These are phyloP conservation scores for Apiotrichum porosum DNA, from an alignment of 1,284 basidiomycete genomes.

Conservation along the genomic window DNA sequence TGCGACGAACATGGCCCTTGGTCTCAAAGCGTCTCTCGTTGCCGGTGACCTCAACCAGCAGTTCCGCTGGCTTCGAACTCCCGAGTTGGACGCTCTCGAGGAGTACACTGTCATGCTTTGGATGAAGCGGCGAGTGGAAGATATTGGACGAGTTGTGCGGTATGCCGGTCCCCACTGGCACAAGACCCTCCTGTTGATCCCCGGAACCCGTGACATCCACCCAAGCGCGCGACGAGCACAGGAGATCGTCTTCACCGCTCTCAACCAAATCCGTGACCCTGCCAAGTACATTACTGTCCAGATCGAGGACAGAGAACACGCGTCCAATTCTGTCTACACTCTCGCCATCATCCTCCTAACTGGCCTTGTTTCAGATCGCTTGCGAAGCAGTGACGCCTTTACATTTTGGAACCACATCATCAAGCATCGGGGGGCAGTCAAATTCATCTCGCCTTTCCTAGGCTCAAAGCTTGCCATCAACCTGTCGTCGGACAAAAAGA, in stretches of 20 bases:
- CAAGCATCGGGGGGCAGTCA: too few species aligned
- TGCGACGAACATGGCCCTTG: background rate
- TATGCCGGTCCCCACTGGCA: conserved; percentile 1
- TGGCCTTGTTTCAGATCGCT: background rate
- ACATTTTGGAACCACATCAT: conserved; percentile 3
- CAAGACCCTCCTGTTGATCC: conserved; percentile 5
- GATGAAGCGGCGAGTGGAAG: conserved; percentile 1
- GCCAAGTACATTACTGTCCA: too few species aligned
- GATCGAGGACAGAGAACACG: too few species aligned
- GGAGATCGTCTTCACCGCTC: too few species aligned
- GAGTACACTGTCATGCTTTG: too few species aligned
- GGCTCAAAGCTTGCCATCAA: conserved; percentile 7
- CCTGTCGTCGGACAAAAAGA: background rate
- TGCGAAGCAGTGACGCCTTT: conserved; percentile 4
- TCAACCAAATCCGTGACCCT: too few species aligned
- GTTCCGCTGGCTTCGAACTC: background rate
- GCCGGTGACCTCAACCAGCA: background rate
- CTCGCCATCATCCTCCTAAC: conserved; percentile 1
- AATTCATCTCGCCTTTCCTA: conserved; percentile 6
- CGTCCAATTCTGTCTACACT: too few species aligned
- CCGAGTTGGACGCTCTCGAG: background rate
- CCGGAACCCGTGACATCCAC: too few species aligned
- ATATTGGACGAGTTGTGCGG: conserved; percentile 1
- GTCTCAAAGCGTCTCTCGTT: conserved; percentile 1
- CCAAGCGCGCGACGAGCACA: too few species aligned